Evolutionary conservation across 345 rosid genomes (phyloP).

Genomic region (Moricandia arvensis): DNA sequence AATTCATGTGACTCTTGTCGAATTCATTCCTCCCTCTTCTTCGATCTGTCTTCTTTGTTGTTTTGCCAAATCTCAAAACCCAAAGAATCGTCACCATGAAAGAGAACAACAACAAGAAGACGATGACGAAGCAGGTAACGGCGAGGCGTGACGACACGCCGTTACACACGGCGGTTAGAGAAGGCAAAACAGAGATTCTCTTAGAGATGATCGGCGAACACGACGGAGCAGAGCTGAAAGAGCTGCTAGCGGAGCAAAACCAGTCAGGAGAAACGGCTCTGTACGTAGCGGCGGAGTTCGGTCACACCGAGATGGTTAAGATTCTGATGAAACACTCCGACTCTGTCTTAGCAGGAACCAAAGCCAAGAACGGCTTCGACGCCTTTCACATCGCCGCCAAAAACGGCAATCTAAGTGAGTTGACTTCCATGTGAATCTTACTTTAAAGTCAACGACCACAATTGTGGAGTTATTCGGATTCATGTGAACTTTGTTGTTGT

Average conservation of each 20-base stretch:
- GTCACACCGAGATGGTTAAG: conserved; percentile 60
- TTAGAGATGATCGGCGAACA: conserved; percentile 48
- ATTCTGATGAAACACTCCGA: conserved; percentile 62
- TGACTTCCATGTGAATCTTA: neutral
- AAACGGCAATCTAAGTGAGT: conserved; percentile 73
- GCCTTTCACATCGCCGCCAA: conserved; percentile 90
- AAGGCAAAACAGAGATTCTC: conserved; percentile 49
- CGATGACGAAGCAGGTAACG: conserved; percentile 69
- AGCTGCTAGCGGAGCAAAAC: conserved; percentile 60
- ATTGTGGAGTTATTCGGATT: too few relatives aligned
- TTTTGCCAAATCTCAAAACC: neutral
- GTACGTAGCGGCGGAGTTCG: conserved; percentile 80
- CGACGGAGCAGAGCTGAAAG: conserved; percentile 47
- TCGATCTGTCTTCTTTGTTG: conserved; percentile 10
- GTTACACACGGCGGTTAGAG: conserved; percentile 65
- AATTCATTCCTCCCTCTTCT: neutral
- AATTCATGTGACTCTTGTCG: conserved; percentile 32
- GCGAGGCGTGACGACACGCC: conserved; percentile 72
- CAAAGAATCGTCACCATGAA: conserved; percentile 11
- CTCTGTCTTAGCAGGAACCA: conserved; percentile 52
- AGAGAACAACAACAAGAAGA: conserved; percentile 38
- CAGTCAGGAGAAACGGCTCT: conserved; percentile 83
- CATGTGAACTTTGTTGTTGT: conserved; percentile 6
- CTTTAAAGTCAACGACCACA: neutral
- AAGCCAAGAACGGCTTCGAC: conserved; percentile 80